Base-by-base conservation (phyloP, 441 rosid species). In the Adansonia rubrostipa region DNA sequence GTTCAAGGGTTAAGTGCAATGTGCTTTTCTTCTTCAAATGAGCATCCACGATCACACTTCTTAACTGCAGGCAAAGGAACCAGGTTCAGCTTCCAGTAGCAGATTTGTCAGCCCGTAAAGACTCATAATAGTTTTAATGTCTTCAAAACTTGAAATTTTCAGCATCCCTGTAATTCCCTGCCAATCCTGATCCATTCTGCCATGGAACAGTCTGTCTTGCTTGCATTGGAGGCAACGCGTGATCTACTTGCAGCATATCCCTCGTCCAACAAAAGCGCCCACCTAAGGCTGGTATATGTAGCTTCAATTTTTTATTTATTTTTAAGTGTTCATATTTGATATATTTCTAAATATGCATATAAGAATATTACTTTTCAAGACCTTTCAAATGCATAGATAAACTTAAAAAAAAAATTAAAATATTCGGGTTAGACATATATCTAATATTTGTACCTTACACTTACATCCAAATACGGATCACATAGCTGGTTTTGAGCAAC, bases 141-240 rank as follows among this genome's bases (percentile, higher is more conserved):
- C 75, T 73, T 48, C 42, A 36, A 60, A 62, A 58, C 63, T 71
- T 8, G 71, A 40, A 45, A 50, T 6, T n/a, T 47, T 78, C 82
- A 78, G 56, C 77, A 54, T 14, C 73, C 75, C 19, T 77, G 68
- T 57, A 82, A 76, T 53, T 85, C 77, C 81, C 83, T 88, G 20
- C 97, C 92, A 48, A 92, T 90, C 82, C 76, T 82, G 71, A 92
- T 83, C 87, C 92, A 92, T 0, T 48, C 78, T 53, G 88, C 74
- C 97, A 92, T 91, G 10, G 97, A 86, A 73, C 95, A 92, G 79
- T 96, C 79, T 2, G 99, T 92, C 86, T 96, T 96, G 81, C 92
- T 85, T 13, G 91, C 98, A 77, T 86, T 93, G 47, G 89, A 57
- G 9, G 82, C 87, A 61, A 93, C 89, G 85, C 92, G 99, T 24